Percentiles rank a stretch among this genome's conserved stretches.
These are phyloP conservation scores for Mucor plumbeus DNA, from an alignment of 371 early-diverging fungal genomes.

Conservation along the genomic window DNA sequence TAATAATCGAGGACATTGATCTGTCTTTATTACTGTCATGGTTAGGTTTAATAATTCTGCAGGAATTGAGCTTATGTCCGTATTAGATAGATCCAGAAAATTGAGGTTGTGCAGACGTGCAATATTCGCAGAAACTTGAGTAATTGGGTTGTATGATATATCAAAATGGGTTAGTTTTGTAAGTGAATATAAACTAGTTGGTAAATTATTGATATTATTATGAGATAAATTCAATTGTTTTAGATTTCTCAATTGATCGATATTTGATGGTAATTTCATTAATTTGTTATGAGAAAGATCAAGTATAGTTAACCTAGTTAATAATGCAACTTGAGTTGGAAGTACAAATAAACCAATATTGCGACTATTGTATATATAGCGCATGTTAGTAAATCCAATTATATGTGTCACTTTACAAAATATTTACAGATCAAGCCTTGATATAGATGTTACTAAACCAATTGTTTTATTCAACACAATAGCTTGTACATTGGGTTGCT, in stretches of 20 bases:
- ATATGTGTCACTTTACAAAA: not conserved
- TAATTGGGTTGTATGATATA: slow-evolving; percentile 66
- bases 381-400: not conserved
- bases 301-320: slow-evolving; percentile 40
- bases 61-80: slow-evolving; percentile 39
- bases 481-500: slow-evolving; percentile 20
- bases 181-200: slow-evolving; percentile 18
- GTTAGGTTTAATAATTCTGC: slow-evolving; percentile 35
- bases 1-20: slow-evolving; percentile 33
- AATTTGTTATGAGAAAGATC: slow-evolving; percentile 53
- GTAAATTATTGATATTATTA: slow-evolving; percentile 31
- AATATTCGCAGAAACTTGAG: slow-evolving; percentile 36
- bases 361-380: slow-evolving; percentile 21
- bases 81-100: slow-evolving; percentile 35
- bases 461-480: slow-evolving; percentile 31
- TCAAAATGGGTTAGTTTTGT: slow-evolving; percentile 37
- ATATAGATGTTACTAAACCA: slow-evolving; percentile 27
- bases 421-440: slow-evolving; percentile 44
- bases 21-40: slow-evolving; percentile 25
- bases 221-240: slow-evolving; percentile 43
- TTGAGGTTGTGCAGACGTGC: slow-evolving; percentile 21
- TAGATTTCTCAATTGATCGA: slow-evolving; percentile 39
- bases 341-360: slow-evolving; percentile 34
- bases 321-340: slow-evolving; percentile 36
- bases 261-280: slow-evolving; percentile 34